Evolutionary conservation across 345 rosid species (phyloP).

Genomic region (Gossypium longicalyx): DNA sequence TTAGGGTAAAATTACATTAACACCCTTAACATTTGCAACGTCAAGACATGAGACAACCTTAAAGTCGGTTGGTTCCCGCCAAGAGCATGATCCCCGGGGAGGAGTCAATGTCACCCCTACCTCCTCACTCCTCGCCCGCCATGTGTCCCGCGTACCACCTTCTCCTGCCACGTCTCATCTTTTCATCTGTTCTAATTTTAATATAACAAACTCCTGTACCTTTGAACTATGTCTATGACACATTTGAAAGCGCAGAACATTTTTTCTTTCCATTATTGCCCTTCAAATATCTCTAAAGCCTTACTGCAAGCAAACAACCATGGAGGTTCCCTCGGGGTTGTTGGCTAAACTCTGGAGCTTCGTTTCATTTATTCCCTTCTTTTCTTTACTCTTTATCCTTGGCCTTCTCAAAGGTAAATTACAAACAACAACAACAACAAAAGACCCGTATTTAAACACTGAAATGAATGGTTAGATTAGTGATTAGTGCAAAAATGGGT

Average conservation of each 20-base stretch:
- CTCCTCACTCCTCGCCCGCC: neutral
- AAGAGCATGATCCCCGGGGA: neutral
- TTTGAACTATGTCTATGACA: neutral
- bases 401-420: conserved; percentile 56
- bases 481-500: conserved; percentile 54
- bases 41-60: neutral
- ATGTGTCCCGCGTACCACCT: neutral
- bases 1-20: too few relatives aligned
- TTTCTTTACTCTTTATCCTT: conserved; percentile 53
- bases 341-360: conserved; percentile 63
- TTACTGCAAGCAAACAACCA: conserved; percentile 3
- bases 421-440: neutral
- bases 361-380: conserved; percentile 61
- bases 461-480: neutral
- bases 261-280: neutral
- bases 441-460: neutral
- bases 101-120: neutral
- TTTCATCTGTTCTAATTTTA: neutral
- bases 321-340: conserved; percentile 67
- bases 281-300: neutral
- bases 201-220: neutral
- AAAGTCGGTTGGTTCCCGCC: conserved; percentile 7
- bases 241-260: neutral
- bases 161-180: neutral
- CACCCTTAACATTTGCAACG: neutral